These are phyloP conservation scores for Zymoseptoria crescenta DNA, from an alignment of 2,329 filamentous ascomycete genomes.

Conservation along the genomic window DNA sequence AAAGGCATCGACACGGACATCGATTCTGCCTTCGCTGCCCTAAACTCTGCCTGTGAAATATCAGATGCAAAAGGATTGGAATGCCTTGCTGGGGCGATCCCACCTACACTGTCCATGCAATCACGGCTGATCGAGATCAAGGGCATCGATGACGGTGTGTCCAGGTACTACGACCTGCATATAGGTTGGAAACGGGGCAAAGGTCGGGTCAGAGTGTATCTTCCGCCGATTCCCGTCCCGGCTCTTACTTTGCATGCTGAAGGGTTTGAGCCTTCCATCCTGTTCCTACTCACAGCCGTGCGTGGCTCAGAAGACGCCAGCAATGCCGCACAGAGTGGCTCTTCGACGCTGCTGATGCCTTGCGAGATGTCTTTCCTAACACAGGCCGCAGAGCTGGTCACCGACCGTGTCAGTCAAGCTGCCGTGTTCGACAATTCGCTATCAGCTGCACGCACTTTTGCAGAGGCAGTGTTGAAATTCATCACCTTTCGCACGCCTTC, in stretches of 20 bases:
- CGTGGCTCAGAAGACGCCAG: not conserved
- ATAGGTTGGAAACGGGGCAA: too few species aligned
- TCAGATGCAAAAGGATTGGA: not conserved
- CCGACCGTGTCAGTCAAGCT: not conserved
- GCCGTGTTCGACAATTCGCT: not conserved
- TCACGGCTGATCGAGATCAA: too few species aligned
- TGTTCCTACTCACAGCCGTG: not conserved
- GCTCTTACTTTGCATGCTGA: too few species aligned
- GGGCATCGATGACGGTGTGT: too few species aligned
- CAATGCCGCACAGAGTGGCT: not conserved
- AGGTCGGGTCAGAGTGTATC: too few species aligned
- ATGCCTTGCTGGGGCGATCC: not conserved
- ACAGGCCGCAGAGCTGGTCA: not conserved
- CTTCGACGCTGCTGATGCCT: not conserved
- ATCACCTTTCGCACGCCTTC: slow-evolving; percentile 12
- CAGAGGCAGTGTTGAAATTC: slow-evolving; percentile 20
- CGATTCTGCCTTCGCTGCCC: not conserved
- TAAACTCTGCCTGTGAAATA: not conserved
- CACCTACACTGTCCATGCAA: not conserved
- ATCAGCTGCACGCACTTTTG: slow-evolving; percentile 1
- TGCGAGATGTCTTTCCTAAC: not conserved
- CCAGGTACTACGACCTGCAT: too few species aligned
- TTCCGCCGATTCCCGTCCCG: too few species aligned
- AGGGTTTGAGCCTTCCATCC: not conserved
- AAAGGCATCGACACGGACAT: not conserved